These are phyloP conservation scores for Aspergillus cavernicola DNA, from an alignment of 495 filamentous ascomycete species.

Conservation along the genomic window DNA sequence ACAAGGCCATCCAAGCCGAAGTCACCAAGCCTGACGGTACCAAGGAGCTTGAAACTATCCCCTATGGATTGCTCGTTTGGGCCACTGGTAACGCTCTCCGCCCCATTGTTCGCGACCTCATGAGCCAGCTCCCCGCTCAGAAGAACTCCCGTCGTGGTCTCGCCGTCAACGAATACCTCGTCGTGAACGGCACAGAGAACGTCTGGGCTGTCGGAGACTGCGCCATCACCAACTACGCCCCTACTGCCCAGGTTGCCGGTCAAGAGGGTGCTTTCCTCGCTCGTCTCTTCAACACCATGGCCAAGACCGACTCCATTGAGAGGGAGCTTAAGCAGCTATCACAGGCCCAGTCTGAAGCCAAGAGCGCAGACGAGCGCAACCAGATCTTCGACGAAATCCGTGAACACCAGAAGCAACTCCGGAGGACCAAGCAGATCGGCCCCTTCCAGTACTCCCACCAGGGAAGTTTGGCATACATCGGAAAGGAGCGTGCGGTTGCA, in stretches of 20 bases:
- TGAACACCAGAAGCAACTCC: slow-evolving; percentile 75
- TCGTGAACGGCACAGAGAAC: slow-evolving; percentile 93
- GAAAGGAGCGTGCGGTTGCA: slow-evolving; percentile 93
- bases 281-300: slow-evolving; percentile 96
- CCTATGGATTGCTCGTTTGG: slow-evolving; percentile 97
- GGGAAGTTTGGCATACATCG: slow-evolving; percentile 95
- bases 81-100: slow-evolving; percentile 96
- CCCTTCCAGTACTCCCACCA: slow-evolving; percentile 98
- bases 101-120: slow-evolving; percentile 82
- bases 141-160: slow-evolving; percentile 92
- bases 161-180: slow-evolving; percentile 96
- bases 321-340: slow-evolving; percentile 59
- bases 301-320: slow-evolving; percentile 81
- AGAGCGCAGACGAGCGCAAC: slow-evolving; percentile 52
- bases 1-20: slow-evolving; percentile 92
- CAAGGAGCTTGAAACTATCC: slow-evolving; percentile 75
- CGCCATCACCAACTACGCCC: slow-evolving; percentile 93
- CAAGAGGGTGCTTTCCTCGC: slow-evolving; percentile 97
- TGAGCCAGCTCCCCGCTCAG: slow-evolving; percentile 88
- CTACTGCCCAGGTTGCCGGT: slow-evolving; percentile 92
- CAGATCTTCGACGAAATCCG: slow-evolving; percentile 68
- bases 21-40: slow-evolving; percentile 78
- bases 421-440: slow-evolving; percentile 85
- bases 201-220: slow-evolving; percentile 93
- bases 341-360: slow-evolving; percentile 61